Percentiles rank a stretch among this genome's conserved stretches.
Evolutionary conservation across 2,329 filamentous ascomycete genomes (phyloP).

Genomic region (Dactylonectria estremocensis): DNA sequence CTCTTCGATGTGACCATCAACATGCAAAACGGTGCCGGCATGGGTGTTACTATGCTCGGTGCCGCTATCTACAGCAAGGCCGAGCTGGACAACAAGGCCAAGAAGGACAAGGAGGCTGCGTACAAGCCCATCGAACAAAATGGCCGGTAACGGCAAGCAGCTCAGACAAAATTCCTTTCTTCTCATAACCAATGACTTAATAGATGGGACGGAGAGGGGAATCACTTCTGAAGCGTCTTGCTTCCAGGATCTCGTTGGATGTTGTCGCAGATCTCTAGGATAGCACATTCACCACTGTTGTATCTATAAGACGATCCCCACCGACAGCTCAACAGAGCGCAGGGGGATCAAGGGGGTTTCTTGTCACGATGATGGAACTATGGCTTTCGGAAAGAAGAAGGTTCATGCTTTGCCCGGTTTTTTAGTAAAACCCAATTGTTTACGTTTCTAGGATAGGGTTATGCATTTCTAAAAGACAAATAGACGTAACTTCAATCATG

Average conservation of each 20-base stretch:
- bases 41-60: conserved; percentile 68
- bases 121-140: conserved; percentile 57
- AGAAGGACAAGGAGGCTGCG: conserved; percentile 46
- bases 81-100: conserved; percentile 66
- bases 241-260: conserved; percentile 27
- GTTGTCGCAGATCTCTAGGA: conserved; percentile 29
- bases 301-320: conserved; percentile 33
- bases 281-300: conserved; percentile 32
- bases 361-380: conserved; percentile 48
- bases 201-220: conserved; percentile 42
- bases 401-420: conserved; percentile 36
- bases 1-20: conserved; percentile 67
- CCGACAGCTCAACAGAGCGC: conserved; percentile 26
- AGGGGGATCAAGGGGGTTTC: conserved; percentile 34
- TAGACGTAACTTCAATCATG: conserved; percentile 39
- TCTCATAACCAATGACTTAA: conserved; percentile 47
- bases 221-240: conserved; percentile 37
- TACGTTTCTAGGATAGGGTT: conserved; percentile 47
- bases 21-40: conserved; percentile 69
- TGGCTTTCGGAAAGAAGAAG: conserved; percentile 41
- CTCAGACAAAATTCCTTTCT: conserved; percentile 30
- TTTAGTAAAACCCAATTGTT: conserved; percentile 37
- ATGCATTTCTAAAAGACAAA: conserved; percentile 35
- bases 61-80: conserved; percentile 72
- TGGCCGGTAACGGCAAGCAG: conserved; percentile 36